Evolutionary conservation across 2,329 filamentous ascomycete species (phyloP), one percentile per base, ranked within the genome.

Genomic region (Teratosphaeria gauchensis): DNA sequence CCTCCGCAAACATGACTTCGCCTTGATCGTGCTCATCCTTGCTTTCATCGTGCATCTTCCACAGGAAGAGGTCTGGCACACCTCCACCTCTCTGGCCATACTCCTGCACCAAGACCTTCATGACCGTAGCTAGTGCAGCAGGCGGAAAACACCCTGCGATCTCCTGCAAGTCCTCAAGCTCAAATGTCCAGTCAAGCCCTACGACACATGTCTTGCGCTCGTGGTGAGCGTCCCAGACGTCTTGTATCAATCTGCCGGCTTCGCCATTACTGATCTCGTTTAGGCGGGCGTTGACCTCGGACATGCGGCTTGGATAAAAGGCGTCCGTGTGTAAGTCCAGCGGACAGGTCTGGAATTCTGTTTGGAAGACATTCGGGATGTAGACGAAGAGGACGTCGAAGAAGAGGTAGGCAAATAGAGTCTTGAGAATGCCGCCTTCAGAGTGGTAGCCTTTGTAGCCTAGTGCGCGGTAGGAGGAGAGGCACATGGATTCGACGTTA

Each of bases 361-460:
- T 99, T 72, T 97, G 92, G 73, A 99, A 99, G 58, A 99, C 92
- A 66, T 97, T 96, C 30, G 94, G 92, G 4, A 97, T 83, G 73
- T 95, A 96, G 30, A 90, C 80, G 74, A 97, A 97, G 6, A 99
- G 78, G 28, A 97, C 83, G 73, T 99, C 92, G 77, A 87, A 94
- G 77, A 97, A 96, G 19, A 99, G 83, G 69, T 94, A 92, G n/a
- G 73, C 78, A 65, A 81, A 80, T 6, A 99, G 78, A 0, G 94
- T 99, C n/a, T 91, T 85, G 6, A 97, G 77, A 65, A 97, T 92
- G 1, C 92, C 89, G 35, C 91, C 90, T 77, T 99, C 94, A 19
- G 87, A 84, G 73, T 99, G 94, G 69, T 92, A 96, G 11, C 94
- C 94, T 72, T 96, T 96, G 87, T 90, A 97, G 2, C 92, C 92